A percentile compares a stretch with the other conserved stretches of the same genome.
Conservation (phyloP, 257 asterid genomes). For the Capsicum baccatum region DNA sequence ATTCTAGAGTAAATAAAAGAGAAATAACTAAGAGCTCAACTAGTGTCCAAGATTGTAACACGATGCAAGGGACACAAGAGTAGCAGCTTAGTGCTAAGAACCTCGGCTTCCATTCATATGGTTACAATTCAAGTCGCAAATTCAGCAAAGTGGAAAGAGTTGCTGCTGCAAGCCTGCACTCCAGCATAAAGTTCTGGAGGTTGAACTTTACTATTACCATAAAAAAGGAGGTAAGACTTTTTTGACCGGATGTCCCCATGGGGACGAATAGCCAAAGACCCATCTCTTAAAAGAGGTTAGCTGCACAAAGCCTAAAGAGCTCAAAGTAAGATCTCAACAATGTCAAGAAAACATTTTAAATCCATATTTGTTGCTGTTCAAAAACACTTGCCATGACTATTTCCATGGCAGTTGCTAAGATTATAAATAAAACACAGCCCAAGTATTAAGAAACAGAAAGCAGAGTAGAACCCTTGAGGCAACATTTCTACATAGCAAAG, state of each 20-base stretch:
- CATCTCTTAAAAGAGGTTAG: neutral
- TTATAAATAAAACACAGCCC: neutral
- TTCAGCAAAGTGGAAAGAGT: neutral
- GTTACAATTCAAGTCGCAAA: neutral
- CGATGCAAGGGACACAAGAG: neutral
- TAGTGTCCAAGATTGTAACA: neutral
- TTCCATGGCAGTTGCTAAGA: neutral
- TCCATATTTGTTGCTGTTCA: neutral
- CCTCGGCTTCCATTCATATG: neutral
- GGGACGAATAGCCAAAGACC: neutral
- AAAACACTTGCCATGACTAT: neutral
- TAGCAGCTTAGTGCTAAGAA: neutral
- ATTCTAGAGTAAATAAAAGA: neutral
- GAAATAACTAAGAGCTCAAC: neutral
- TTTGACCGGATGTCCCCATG: neutral
- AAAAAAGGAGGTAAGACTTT: neutral
- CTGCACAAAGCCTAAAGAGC: neutral
- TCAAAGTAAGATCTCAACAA: conserved; percentile 18
- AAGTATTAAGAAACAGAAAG: neutral
- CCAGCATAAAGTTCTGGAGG: neutral
- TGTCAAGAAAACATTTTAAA: neutral
- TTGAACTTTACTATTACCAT: conserved; percentile 13
- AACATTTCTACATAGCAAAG: neutral
- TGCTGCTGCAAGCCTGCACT: conserved; percentile 5
- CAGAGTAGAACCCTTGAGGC: neutral